Evolutionary conservation across 805 yeast genomes (phyloP).

Genomic region (Blastobotrys chiropterorum): DNA sequence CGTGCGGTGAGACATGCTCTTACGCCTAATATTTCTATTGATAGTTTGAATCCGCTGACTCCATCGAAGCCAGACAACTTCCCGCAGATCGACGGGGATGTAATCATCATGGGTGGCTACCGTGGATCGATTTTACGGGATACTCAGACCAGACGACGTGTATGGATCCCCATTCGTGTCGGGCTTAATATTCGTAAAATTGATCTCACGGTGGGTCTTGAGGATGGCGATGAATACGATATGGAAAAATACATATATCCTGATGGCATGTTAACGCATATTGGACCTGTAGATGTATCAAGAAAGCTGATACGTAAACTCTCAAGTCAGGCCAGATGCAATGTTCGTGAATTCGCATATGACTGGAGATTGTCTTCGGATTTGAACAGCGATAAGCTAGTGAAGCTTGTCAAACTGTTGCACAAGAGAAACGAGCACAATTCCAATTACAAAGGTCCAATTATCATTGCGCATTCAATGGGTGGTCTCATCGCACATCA

Average conservation of each 20-base stretch:
- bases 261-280: slow-evolving; percentile 69
- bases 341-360: slow-evolving; percentile 74
- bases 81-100: slow-evolving; percentile 62
- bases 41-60: slow-evolving; percentile 23
- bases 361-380: slow-evolving; percentile 84
- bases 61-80: slow-evolving; percentile 17
- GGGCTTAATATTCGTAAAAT: slow-evolving; percentile 70
- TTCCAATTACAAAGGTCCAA: slow-evolving; percentile 40
- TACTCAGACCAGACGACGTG: slow-evolving; percentile 51
- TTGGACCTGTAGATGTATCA: slow-evolving; percentile 84
- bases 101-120: slow-evolving; percentile 81
- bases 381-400: slow-evolving; percentile 46
- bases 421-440: slow-evolving; percentile 32
- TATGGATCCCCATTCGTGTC: slow-evolving; percentile 84
- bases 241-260: slow-evolving; percentile 48
- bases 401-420: slow-evolving; percentile 41
- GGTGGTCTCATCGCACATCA: slow-evolving; percentile 86
- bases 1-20: slow-evolving; percentile 65
- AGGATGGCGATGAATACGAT: slow-evolving; percentile 56
- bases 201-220: slow-evolving; percentile 68
- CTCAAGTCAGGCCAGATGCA: slow-evolving; percentile 42
- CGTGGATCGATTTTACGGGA: slow-evolving; percentile 77
- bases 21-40: slow-evolving; percentile 40
- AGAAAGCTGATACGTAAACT: slow-evolving; percentile 53
- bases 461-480: slow-evolving; percentile 88